Evolutionary conservation across 495 filamentous ascomycete species (phyloP), one percentile per base, ranked within the genome.

Genomic region (Cudoniella acicularis): DNA sequence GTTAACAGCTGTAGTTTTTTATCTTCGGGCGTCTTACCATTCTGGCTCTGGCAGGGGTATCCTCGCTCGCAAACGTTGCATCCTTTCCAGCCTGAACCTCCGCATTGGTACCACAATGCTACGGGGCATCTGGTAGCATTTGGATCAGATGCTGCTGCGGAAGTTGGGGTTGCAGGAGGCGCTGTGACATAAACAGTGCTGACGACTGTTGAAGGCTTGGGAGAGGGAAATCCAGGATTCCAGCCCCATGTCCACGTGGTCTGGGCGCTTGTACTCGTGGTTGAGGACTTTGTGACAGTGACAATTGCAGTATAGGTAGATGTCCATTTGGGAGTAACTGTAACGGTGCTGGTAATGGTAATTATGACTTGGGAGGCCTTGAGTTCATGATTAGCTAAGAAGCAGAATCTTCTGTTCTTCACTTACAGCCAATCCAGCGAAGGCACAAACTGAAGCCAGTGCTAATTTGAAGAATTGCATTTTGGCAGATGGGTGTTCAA

Each of bases 81-180:
- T 2, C 76, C 76, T 0, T 70, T 70, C 50, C 68, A 79, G 2
- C 73, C 77, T 8, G 26, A 69, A 0, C 78, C 78, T 16, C 77
- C 78, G 49, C 78, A 79, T 62, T 79, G 78, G 22, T 60, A 67
- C 42, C 75, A 79, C 49, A 67, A 67, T 3, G 59, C 46, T 6
- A 70, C 71, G 0, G 63, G 63, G 53, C 76, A 79, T 1, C 65
- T 56, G 40, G 41, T 56, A 13, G 45, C 20, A 9, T 40, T 20
- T 40, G 3, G 52, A 2, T 23, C 9, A n/a, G 22, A 2, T 30
- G 49, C 18, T 50, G 48, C 4, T 6, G 3, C 18, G 18, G 49
- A 16, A 11, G 23, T 45, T 21, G 52, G 43, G 40, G 25, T 40
- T 3, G 52, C 48, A 16, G 27, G 11, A n/a, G 22, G 26, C 3